Base-by-base conservation (phyloP, 768 basidiomycete genomes). In the Termitomyces sp. region DNA sequence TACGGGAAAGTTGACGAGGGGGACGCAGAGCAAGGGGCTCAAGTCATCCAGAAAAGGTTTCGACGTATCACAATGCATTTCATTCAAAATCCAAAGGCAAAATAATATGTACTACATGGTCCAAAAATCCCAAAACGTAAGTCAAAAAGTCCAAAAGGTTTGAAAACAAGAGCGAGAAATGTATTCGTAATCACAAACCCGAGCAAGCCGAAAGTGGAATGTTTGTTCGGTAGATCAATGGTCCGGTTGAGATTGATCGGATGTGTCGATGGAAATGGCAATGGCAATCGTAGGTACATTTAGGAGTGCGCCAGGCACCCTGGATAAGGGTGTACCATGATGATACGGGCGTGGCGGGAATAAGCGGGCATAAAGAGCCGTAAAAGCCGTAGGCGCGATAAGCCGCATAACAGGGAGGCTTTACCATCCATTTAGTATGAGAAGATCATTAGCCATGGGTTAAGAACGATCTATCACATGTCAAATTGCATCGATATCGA, bases 391-490 rank as follows among this genome's bases (percentile, higher is more conserved):
- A 48, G 5, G 35, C 23, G 12, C 2, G 5, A 35, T 41, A 28
- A 45, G 27, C 43, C n/a, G 5, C 45, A 46, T n/a, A 32, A 32
- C 39, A 14, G 28, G 41, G n/a, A 21, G 14, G 32, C n/a, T n/a
- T n/a, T n/a, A n/a, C n/a, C n/a, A n/a, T 8, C 30, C 21, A 35
- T 59, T 73, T 63, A 81, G 58, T 77, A 81, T 1, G 84, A 86
- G 71, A 91, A 92, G 57, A 89, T 88, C 87, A 90, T 90, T 58
- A 92, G 72, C 86, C 86, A 90, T 0, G 90, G 91, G 64, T 94
- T 94, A 54, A 94, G 78, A 2, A 90, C 84, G 61, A 94, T 86
- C 79, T 77, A 57, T 17, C 55, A 58, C 45, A 41, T 54, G 30
- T 43, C 52, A 60, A 56, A 56, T 34, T 27, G 50, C 28, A 55